Evolutionary conservation across 495 filamentous ascomycete genomes (phyloP), one percentile per base, ranked within the genome.

Genomic region (Margaritispora aquatica): DNA sequence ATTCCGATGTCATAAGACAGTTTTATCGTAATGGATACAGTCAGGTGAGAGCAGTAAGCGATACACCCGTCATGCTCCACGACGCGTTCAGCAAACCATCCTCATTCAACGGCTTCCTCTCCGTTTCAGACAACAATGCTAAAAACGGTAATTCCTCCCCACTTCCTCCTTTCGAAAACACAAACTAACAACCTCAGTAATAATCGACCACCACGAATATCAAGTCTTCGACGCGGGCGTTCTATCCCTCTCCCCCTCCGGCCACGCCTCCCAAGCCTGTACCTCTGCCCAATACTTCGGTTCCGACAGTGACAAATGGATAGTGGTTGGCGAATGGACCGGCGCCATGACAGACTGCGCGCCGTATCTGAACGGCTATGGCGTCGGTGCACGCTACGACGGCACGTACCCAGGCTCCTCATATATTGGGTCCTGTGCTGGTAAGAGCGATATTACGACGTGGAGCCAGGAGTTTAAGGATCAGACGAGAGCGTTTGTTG

Each of bases 291-390:
- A 86, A 22, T 86, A 90, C 64, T 85, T 80, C 77, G 73, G 71
- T 15, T 31, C 49, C 17, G 81, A 69, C 26, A 75, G 78, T 0
- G 74, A 88, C 74, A 90, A 90, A 71, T 86, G 82, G 79, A 84
- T 83, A 34, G 71, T 91, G 27, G 77, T 86, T 9, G 88, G 88
- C 23, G 88, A 92, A 68, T 86, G 83, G 80, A 76, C 74, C 11
- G 83, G 69, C 27, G 83, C 83, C 0, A 73, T 88, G 76, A 91
- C 88, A 15, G 88, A 92, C 65, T 92, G 88, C 66, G 85, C 88
- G 8, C 80, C 79, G 53, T 83, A 78, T 48, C 79, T 91, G 21
- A 91, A 91, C 62, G 88, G 86, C 26, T 80, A 81, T 54, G 79
- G 80, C 11, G 71, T 84, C 51, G 87, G 85, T 26, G 77, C 85